phyloP scores from a whole-genome alignment of 169 alveolate genomes.

The Perkinsus olseni region DNA sequence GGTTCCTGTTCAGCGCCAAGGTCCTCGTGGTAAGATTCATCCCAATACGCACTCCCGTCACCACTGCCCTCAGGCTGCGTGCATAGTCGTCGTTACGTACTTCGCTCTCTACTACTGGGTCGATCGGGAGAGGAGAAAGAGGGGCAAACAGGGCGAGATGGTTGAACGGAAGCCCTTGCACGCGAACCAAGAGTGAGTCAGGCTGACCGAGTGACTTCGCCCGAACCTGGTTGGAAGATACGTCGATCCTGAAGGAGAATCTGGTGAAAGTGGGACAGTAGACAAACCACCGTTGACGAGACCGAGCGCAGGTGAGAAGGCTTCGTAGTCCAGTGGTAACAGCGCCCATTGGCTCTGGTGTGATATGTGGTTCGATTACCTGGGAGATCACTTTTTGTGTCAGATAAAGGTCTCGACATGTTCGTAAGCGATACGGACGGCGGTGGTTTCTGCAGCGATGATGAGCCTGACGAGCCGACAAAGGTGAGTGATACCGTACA shows the following conservation, averaged over 20 bases:
- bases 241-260: background rate
- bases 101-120: background rate
- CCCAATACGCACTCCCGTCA: background rate
- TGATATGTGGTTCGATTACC: background rate
- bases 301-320: background rate
- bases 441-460: background rate
- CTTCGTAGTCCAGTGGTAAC: too few relatives aligned
- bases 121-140: background rate
- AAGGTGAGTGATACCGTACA: background rate
- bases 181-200: background rate
- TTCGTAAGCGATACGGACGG: background rate
- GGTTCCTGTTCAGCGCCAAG: background rate
- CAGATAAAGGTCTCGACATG: background rate
- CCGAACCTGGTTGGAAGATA: background rate
- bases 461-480: background rate
- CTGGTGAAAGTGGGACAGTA: background rate
- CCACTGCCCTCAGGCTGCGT: background rate
- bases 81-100: background rate
- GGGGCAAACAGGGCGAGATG: background rate
- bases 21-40: background rate
- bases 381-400: background rate
- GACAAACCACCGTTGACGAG: background rate
- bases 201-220: background rate
- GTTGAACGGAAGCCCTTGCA: background rate
- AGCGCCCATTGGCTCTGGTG: too few relatives aligned